Evolutionary conservation across 2,329 filamentous ascomycete species (phyloP).

Genomic region (Teratosphaeria gauchensis): DNA sequence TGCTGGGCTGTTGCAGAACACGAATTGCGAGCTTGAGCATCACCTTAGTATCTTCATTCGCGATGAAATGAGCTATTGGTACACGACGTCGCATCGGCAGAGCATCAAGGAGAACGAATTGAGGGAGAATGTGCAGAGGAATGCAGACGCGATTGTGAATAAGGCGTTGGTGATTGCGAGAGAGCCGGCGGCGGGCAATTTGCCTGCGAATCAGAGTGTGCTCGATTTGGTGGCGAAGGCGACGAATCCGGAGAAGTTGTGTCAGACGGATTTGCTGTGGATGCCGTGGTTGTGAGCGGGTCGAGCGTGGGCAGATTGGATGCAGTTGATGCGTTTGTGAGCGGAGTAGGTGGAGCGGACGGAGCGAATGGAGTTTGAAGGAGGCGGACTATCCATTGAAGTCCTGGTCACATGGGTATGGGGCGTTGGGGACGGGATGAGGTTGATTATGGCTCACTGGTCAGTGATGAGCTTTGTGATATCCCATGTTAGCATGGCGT

Average conservation of each 20-base stretch:
- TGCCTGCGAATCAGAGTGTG: conserved; percentile 93
- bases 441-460: not conserved
- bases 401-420: not conserved
- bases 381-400: not conserved
- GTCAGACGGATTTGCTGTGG: conserved; percentile 85
- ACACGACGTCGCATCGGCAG: conserved; percentile 66
- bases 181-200: conserved; percentile 54
- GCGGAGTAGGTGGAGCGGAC: not conserved
- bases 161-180: conserved; percentile 73
- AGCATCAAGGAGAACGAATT: conserved; percentile 57
- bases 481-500: conserved; percentile 5
- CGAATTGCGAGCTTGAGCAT: conserved; percentile 69
- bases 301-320: too few relatives aligned
- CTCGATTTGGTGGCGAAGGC: conserved; percentile 90
- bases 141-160: conserved; percentile 87
- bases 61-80: conserved; percentile 98
- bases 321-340: too few relatives aligned
- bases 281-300: conserved; percentile 96
- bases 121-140: conserved; percentile 69
- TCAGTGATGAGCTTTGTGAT: not conserved
- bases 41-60: conserved; percentile 89
- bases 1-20: conserved; percentile 9
- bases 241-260: conserved; percentile 82
- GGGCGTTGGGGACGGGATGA: not conserved
- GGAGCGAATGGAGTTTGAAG: too few relatives aligned